Percentiles rank a stretch among this genome's conserved stretches.
Conservation (phyloP, 2,329 filamentous ascomycete species). For the Ilyonectria destructans region DNA sequence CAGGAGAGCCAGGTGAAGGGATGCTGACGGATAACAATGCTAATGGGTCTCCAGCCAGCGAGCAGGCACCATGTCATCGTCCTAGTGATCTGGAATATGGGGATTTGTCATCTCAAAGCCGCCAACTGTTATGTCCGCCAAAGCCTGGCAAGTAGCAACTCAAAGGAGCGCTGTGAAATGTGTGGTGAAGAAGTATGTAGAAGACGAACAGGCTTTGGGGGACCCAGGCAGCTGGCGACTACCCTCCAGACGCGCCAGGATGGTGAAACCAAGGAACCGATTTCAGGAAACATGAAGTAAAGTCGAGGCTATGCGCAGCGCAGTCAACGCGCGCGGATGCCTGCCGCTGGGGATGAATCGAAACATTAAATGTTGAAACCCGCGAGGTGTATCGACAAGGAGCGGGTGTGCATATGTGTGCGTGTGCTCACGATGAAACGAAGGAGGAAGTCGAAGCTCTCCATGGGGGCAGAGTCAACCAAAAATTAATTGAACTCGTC, state of each 20-base stretch:
- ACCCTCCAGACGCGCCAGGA: constrained; percentile 36
- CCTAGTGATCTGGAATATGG: constrained; percentile 26
- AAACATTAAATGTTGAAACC: constrained; percentile 44
- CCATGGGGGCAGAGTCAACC: constrained; percentile 43
- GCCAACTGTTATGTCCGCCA: constrained; percentile 31
- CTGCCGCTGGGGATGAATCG: constrained; percentile 44
- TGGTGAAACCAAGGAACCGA: constrained; percentile 23
- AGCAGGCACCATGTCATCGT: constrained; percentile 36
- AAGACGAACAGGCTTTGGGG: constrained; percentile 30
- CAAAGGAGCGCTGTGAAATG: constrained; percentile 17
- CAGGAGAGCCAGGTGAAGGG: constrained; percentile 48
- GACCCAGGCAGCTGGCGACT: constrained; percentile 32
- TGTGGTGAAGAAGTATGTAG: constrained; percentile 11
- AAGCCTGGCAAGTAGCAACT: constrained; percentile 34
- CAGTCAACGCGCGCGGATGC: constrained; percentile 50
- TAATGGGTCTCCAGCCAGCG: constrained; percentile 45
- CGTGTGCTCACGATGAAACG: constrained; percentile 46
- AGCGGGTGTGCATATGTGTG: constrained; percentile 34
- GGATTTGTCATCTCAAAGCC: constrained; percentile 47
- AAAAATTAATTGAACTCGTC: constrained; percentile 39
- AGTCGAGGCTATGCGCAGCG: constrained; percentile 41
- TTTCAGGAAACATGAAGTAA: constrained; percentile 29
- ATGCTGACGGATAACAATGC: constrained; percentile 44
- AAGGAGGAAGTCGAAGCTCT: constrained; percentile 48
- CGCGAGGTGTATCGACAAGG: constrained; percentile 34